Conservation (phyloP, 78 protist genomes). For the Mantamonas sphyraenae region DNA sequence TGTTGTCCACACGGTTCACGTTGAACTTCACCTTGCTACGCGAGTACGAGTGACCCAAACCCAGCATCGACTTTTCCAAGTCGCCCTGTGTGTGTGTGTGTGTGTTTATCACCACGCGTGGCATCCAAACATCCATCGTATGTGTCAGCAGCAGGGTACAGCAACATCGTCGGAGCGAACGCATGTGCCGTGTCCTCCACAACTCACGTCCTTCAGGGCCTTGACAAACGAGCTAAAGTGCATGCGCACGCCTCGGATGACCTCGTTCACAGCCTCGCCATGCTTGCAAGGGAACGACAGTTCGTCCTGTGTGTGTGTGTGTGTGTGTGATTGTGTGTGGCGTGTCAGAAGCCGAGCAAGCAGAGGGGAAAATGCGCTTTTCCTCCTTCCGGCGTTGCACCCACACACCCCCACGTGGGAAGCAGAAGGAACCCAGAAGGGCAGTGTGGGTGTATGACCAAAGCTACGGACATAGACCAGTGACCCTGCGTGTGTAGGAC, state of each 20-base stretch:
- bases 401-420: no score
- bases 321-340: no score
- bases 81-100: conserved; percentile 32
- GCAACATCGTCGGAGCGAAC: not conserved
- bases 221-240: conserved; percentile 54
- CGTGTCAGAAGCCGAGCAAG: conserved; percentile 2
- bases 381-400: not conserved
- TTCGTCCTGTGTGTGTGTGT: no score
- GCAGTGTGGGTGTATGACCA: no score
- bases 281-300: conserved; percentile 16
- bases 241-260: conserved; percentile 77
- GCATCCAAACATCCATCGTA: no score
- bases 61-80: conserved; percentile 74
- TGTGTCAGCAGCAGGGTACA: not conserved
- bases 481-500: not conserved
- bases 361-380: not conserved
- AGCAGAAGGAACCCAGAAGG: no score
- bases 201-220: no score
- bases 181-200: no score
- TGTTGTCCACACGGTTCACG: conserved; percentile 94
- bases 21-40: conserved; percentile 97
- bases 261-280: conserved; percentile 60
- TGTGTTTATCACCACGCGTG: not conserved
- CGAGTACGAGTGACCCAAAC: conserved; percentile 90
- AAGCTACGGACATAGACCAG: no score